phyloP scores from a whole-genome alignment of 257 asterid genomes.

The Solanum rostratum region DNA sequence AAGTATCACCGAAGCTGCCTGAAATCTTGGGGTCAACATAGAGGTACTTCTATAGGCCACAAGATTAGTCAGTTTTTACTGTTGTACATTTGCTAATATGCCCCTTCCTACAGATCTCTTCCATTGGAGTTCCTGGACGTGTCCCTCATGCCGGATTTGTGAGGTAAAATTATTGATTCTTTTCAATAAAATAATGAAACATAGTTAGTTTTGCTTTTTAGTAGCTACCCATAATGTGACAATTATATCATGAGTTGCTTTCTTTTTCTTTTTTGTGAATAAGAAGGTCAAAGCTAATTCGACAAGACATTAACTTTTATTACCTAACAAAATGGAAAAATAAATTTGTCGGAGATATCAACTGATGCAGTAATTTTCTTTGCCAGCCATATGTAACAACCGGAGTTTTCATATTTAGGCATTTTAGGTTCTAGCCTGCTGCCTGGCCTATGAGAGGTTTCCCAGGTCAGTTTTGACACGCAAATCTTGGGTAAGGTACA shows the following conservation, averaged over 20 bases:
- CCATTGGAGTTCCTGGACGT: conserved; percentile 97
- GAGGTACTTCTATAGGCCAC: conserved; percentile 42
- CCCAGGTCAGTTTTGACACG: neutral
- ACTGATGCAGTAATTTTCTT: neutral
- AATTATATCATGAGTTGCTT: neutral
- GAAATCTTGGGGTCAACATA: conserved; percentile 78
- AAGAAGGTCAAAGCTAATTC: neutral
- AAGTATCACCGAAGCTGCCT: conserved; percentile 84
- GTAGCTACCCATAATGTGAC: neutral
- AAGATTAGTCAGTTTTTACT: neutral
- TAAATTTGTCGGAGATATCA: neutral
- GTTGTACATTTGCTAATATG: conserved; percentile 4
- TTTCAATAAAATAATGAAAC: neutral
- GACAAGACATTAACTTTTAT: neutral
- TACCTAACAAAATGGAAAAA: neutral
- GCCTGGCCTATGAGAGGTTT: neutral
- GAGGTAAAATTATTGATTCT: conserved; percentile 49
- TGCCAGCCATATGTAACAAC: neutral
- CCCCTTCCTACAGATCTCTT: conserved; percentile 60
- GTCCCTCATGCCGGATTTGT: conserved; percentile 89
- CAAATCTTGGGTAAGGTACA: neutral
- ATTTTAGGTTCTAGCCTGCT: neutral
- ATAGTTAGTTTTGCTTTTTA: neutral
- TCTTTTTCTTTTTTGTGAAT: neutral
- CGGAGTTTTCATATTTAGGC: neutral